phyloP scores from a whole-genome alignment of 331 rosid genomes.

The Phaseolus coccineus region DNA sequence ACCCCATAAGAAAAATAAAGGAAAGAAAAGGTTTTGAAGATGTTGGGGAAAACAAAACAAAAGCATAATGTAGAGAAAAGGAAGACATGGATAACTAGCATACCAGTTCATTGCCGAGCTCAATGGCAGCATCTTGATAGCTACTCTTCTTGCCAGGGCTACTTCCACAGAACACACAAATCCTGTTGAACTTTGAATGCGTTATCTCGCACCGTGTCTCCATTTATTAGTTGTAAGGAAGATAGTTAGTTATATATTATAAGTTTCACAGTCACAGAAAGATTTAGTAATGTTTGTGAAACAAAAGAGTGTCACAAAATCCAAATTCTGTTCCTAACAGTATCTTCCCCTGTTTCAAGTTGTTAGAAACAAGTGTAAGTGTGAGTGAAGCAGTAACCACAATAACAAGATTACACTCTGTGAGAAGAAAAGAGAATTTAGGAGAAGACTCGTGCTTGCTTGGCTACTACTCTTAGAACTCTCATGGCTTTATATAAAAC shows the following conservation, averaged over 20 bases:
- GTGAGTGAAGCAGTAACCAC: background rate
- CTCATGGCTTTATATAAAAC: constrained; percentile 57
- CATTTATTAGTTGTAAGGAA: constrained; percentile 56
- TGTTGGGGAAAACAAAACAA: constrained; percentile 13
- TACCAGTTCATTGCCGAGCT: constrained; percentile 97
- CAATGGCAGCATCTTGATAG: constrained; percentile 94
- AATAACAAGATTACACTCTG: constrained; percentile 24
- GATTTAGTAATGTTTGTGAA: background rate
- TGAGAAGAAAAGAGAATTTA: background rate
- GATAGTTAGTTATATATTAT: background rate
- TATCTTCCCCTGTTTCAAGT: constrained; percentile 13
- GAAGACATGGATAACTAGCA: background rate
- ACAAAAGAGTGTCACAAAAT: constrained; percentile 33
- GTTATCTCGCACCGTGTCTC: constrained; percentile 64
- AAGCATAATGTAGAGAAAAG: background rate
- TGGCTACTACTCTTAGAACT: constrained; percentile 36
- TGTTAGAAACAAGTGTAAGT: constrained; percentile 10
- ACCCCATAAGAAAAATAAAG: background rate
- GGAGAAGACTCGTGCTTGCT: constrained; percentile 21
- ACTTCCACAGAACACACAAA: constrained; percentile 99
- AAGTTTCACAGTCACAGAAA: constrained; percentile 8
- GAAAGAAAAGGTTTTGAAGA: background rate
- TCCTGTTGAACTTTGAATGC: constrained; percentile 83
- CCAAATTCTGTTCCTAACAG: constrained; percentile 30
- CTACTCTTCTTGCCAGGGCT: constrained; percentile 94